phyloP scores from a whole-genome alignment of 2,329 filamentous ascomycete species.

The Colletotrichum phormii region DNA sequence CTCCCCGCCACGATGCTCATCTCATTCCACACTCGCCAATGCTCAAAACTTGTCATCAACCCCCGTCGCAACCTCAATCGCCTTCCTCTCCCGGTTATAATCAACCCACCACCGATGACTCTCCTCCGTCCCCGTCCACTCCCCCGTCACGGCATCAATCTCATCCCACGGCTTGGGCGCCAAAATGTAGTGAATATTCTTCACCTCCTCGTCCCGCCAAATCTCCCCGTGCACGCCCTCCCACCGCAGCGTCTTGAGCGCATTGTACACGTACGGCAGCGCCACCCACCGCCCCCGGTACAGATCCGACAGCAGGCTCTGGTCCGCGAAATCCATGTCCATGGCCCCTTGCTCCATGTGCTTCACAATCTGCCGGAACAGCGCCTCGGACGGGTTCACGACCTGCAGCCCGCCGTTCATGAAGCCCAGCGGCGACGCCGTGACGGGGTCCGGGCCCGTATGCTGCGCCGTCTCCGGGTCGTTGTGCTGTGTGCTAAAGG shows the following conservation, averaged over 20 bases:
- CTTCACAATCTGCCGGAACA: slow-evolving; percentile 63
- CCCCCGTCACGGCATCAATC: slow-evolving; percentile 53
- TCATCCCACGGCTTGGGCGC: slow-evolving; percentile 73
- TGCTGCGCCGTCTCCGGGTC: slow-evolving; percentile 60
- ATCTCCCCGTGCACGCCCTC: slow-evolving; percentile 64
- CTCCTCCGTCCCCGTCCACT: slow-evolving; percentile 57
- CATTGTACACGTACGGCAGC: slow-evolving; percentile 72
- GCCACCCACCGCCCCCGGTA: slow-evolving; percentile 68
- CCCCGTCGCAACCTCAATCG: slow-evolving; percentile 52
- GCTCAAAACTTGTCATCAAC: slow-evolving; percentile 49
- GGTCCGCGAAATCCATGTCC: slow-evolving; percentile 69
- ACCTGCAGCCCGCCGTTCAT: slow-evolving; percentile 70
- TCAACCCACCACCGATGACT: slow-evolving; percentile 69
- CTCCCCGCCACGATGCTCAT: no score
- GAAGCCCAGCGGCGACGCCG: slow-evolving; percentile 59
- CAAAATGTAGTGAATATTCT: slow-evolving; percentile 72
- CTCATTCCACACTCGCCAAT: not conserved
- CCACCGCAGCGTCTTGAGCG: slow-evolving; percentile 70
- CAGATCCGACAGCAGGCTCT: slow-evolving; percentile 66
- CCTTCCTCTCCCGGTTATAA: slow-evolving; percentile 57
- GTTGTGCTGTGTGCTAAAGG: slow-evolving; percentile 66
- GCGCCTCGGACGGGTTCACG: slow-evolving; percentile 60
- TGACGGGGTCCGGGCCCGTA: slow-evolving; percentile 54
- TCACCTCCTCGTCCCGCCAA: slow-evolving; percentile 68
- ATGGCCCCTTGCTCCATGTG: slow-evolving; percentile 61